A percentile compares a stretch with the other conserved stretches of the same genome.
These are phyloP conservation scores for Inonotus obliquus DNA, from an alignment of 1,284 basidiomycete genomes.

Conservation along the genomic window DNA sequence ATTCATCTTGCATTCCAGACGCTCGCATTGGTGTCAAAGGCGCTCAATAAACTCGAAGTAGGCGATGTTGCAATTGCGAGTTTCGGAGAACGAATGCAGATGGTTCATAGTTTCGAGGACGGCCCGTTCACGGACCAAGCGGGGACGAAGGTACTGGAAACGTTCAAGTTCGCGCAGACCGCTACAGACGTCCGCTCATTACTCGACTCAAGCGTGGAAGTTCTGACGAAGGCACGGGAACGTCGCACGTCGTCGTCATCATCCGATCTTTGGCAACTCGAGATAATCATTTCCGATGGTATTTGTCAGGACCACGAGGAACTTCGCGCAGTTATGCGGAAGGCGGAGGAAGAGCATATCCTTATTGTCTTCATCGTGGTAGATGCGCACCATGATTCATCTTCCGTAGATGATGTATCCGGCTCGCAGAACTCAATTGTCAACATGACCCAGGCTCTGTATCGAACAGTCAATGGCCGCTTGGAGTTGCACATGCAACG, in stretches of 20 bases:
- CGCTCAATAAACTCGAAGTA: constrained; percentile 88
- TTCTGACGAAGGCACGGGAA: constrained; percentile 75
- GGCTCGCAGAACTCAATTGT: constrained; percentile 73
- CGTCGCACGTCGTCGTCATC: constrained; percentile 52
- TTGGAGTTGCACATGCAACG: constrained; percentile 89
- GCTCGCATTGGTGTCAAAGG: constrained; percentile 87
- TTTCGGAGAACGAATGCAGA: constrained; percentile 86
- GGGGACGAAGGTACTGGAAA: constrained; percentile 76
- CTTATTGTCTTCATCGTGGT: constrained; percentile 97
- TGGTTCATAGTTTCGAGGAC: constrained; percentile 84
- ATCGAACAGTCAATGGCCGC: constrained; percentile 78
- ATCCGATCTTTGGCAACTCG: constrained; percentile 92
- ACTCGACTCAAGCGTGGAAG: constrained; percentile 77
- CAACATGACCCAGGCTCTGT: constrained; percentile 89
- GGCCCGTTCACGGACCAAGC: constrained; percentile 76
- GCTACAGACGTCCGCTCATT: constrained; percentile 87
- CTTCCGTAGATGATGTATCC: constrained; percentile 16
- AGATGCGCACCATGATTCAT: constrained; percentile 69
- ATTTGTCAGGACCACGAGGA: constrained; percentile 95
- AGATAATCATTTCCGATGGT: constrained; percentile 98
- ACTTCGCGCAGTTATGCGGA: constrained; percentile 76
- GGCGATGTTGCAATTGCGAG: constrained; percentile 91
- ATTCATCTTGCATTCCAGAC: constrained; percentile 95
- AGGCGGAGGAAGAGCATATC: constrained; percentile 87
- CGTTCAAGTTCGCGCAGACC: constrained; percentile 89